These are phyloP conservation scores for Cladophialophora psammophila DNA, from an alignment of 2,329 filamentous ascomycete species.

Conservation along the genomic window DNA sequence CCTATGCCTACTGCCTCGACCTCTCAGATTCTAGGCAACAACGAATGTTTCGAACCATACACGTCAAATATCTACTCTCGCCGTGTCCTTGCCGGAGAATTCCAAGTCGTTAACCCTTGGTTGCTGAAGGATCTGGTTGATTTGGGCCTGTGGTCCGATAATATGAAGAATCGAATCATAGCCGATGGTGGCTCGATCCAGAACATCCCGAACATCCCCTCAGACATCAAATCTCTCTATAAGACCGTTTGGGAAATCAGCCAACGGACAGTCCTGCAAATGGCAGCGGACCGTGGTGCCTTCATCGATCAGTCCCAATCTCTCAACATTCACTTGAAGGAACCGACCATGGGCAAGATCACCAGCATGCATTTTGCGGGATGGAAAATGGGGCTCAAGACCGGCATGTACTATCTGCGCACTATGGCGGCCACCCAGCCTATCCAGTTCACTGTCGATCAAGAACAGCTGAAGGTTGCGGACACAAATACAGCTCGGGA, in stretches of 20 bases:
- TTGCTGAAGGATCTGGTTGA: constrained; percentile 97
- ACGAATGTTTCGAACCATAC: constrained; percentile 99
- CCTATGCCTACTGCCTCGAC: constrained; percentile 98
- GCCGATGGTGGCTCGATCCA: constrained; percentile 94
- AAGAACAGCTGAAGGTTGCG: constrained; percentile 86
- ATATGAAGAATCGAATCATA: constrained; percentile 99
- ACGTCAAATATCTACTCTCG: constrained; percentile 99
- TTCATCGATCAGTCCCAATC: constrained; percentile 99
- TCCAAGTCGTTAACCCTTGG: constrained; percentile 99
- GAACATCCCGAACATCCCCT: constrained; percentile 94
- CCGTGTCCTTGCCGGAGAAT: constrained; percentile 95
- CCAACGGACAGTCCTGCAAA: constrained; percentile 92
- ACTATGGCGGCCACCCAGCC: constrained; percentile 96
- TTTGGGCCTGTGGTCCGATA: constrained; percentile 96
- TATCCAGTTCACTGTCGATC: constrained; percentile 99
- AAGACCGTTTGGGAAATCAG: constrained; percentile 99
- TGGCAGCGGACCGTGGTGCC: constrained; percentile 96
- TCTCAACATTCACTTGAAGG: constrained; percentile 99
- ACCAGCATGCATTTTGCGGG: constrained; percentile 99
- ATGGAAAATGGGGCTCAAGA: constrained; percentile 99
- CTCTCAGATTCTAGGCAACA: constrained; percentile 97
- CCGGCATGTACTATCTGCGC: constrained; percentile 99
- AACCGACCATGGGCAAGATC: constrained; percentile 99
- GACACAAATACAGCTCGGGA: constrained; percentile 79
- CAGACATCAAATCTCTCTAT: constrained; percentile 95